These are phyloP conservation scores for Russula vinacea DNA, from an alignment of 768 basidiomycete genomes.

Conservation along the genomic window DNA sequence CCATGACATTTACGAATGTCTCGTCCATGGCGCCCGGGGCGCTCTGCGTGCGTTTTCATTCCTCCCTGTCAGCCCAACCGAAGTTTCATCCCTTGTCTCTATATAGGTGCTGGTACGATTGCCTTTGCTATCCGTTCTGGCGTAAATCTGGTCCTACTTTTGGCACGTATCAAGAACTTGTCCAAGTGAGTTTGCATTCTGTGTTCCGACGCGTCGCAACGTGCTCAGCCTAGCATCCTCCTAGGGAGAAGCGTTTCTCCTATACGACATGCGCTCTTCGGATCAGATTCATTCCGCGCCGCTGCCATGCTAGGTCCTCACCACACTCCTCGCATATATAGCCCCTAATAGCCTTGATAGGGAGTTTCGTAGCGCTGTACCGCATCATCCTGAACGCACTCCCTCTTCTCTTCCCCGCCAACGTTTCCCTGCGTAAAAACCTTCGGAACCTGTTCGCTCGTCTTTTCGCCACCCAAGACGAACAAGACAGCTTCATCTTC, in stretches of 20 bases:
- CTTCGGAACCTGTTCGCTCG: conserved; percentile 32
- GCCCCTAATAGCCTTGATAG: conserved; percentile 37
- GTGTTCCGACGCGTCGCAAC: conserved; percentile 7
- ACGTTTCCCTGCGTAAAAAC: conserved; percentile 30
- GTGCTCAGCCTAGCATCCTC: conserved; percentile 3
- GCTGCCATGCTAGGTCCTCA: conserved; percentile 78
- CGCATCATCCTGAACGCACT: conserved; percentile 76
- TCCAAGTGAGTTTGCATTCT: conserved; percentile 50
- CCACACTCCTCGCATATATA: conserved; percentile 4
- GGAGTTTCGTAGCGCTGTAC: conserved; percentile 74
- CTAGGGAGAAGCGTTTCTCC: conserved; percentile 64
- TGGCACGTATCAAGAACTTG: conserved; percentile 66
- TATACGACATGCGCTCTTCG: conserved; percentile 80
- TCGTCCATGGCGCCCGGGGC: conserved; percentile 68
- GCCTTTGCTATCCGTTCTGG: conserved; percentile 81
- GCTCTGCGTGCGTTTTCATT: conserved; percentile 57
- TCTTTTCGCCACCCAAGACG: conserved; percentile 32
- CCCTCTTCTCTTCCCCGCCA: conserved; percentile 59
- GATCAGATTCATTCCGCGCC: conserved; percentile 77
- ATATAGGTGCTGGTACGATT: conserved; percentile 70
- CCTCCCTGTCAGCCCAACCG: not conserved
- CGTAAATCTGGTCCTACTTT: conserved; percentile 73
- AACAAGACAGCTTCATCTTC: conserved; percentile 28
- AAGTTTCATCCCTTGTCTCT: not conserved
- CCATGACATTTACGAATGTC: conserved; percentile 56